Evolutionary conservation across 495 filamentous ascomycete genomes (phyloP).

Genomic region (Penicillium nucicola): DNA sequence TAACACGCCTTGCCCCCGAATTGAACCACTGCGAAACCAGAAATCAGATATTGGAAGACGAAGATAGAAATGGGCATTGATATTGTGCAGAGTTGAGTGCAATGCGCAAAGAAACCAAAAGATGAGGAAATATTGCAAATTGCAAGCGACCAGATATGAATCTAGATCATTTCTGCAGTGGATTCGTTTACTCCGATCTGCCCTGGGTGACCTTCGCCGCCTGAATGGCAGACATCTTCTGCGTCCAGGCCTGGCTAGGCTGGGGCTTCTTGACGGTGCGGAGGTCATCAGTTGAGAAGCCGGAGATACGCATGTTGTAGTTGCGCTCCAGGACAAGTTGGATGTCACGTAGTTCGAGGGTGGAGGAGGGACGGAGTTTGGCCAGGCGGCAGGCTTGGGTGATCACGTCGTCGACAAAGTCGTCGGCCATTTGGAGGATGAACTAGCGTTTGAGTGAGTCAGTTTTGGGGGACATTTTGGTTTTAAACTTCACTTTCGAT

Average conservation of each 20-base stretch:
- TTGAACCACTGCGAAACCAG: too few species aligned
- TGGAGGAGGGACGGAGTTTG: conserved; percentile 84
- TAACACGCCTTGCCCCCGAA: too few species aligned
- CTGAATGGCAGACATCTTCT: conserved; percentile 94
- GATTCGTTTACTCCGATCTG: conserved; percentile 33
- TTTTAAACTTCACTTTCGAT: background rate
- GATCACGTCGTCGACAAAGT: conserved; percentile 90
- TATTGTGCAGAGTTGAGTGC: too few species aligned
- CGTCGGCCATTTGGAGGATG: conserved; percentile 84
- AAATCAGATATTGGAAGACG: too few species aligned
- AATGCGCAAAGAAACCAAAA: too few species aligned
- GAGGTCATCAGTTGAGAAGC: conserved; percentile 89
- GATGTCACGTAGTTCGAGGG: conserved; percentile 88
- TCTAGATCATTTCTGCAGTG: too few species aligned
- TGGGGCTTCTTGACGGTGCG: conserved; percentile 90
- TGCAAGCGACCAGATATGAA: too few species aligned
- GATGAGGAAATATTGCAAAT: too few species aligned
- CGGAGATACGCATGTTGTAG: conserved; percentile 97
- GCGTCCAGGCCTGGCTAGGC: conserved; percentile 80
- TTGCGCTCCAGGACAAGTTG: conserved; percentile 94
- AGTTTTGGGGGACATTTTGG: conserved; percentile 7
- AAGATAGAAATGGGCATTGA: too few species aligned
- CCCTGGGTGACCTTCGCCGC: conserved; percentile 73
- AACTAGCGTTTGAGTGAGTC: conserved; percentile 51
- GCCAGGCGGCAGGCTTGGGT: conserved; percentile 83